Conservation (phyloP, 2,329 filamentous ascomycete genomes). For the Exophiala aquamarina region DNA sequence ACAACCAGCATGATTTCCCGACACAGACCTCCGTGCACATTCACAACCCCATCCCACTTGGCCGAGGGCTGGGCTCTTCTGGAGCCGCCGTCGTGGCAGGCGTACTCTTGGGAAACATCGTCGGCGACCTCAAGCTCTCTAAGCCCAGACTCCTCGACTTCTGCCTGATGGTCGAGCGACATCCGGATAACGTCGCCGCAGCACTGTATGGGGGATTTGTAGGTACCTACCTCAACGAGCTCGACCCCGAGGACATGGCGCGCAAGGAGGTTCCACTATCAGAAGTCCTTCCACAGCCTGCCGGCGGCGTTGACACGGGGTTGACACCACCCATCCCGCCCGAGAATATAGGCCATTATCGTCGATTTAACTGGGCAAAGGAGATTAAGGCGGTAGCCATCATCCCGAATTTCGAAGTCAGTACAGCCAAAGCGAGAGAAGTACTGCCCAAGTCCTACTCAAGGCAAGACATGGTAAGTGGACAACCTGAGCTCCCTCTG, state of each 20-base stretch:
- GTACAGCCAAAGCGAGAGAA: slow-evolving; percentile 85
- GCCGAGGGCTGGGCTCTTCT: slow-evolving; percentile 89
- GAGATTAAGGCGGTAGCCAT: slow-evolving; percentile 97
- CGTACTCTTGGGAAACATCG: slow-evolving; percentile 87
- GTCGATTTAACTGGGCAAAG: slow-evolving; percentile 89
- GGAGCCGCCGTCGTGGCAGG: slow-evolving; percentile 94
- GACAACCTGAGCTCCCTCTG: neutral
- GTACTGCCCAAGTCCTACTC: slow-evolving; percentile 80
- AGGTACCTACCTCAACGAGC: slow-evolving; percentile 90
- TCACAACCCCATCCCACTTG: slow-evolving; percentile 90
- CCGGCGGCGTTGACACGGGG: slow-evolving; percentile 88
- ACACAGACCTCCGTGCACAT: slow-evolving; percentile 87
- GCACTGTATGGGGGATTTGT: slow-evolving; percentile 96
- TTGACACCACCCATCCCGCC: slow-evolving; percentile 85
- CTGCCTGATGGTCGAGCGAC: slow-evolving; percentile 87
- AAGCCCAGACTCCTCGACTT: slow-evolving; percentile 81
- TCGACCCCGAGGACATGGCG: slow-evolving; percentile 83
- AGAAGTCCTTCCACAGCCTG: slow-evolving; percentile 86
- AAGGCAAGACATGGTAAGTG: slow-evolving; percentile 75
- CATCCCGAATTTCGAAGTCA: slow-evolving; percentile 92
- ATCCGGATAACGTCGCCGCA: slow-evolving; percentile 92
- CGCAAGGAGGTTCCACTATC: slow-evolving; percentile 91
- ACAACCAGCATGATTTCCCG: slow-evolving; percentile 82
- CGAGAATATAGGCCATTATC: slow-evolving; percentile 88
- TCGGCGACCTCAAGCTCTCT: slow-evolving; percentile 70